phyloP scores from a whole-genome alignment of 139 green algal genomes.

The Chlorella sp. region DNA sequence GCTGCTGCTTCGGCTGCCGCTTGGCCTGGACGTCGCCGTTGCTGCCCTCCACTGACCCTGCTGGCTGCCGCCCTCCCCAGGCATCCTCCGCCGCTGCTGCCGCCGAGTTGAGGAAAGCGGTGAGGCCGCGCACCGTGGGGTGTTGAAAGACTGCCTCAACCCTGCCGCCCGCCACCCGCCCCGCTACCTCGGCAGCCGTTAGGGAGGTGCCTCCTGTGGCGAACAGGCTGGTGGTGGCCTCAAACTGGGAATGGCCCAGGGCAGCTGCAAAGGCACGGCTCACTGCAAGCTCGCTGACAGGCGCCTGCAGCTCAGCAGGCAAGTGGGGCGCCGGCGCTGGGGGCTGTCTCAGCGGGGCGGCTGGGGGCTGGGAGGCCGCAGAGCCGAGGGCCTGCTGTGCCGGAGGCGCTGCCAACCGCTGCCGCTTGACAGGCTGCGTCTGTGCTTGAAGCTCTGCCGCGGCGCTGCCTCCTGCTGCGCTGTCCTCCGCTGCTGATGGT shows the following conservation, averaged over 20 bases:
- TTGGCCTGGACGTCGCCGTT: too few species aligned
- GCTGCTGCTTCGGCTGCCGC: neutral
- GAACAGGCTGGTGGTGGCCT: slow-evolving; percentile 60
- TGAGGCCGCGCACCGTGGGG: slow-evolving; percentile 36
- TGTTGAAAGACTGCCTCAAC: slow-evolving; percentile 36
- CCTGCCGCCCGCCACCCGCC: slow-evolving; percentile 29
- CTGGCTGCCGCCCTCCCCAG: neutral
- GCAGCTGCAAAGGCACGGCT: slow-evolving; percentile 14
- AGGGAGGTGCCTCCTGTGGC: slow-evolving; percentile 53
- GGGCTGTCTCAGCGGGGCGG: neutral
- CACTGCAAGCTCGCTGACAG: slow-evolving; percentile 17
- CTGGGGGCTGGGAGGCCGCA: too few species aligned
- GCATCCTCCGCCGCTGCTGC: neutral
- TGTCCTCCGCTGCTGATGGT: neutral
- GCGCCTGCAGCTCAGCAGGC: neutral
- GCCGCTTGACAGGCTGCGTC: neutral
- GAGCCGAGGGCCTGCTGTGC: too few species aligned
- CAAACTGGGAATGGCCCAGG: slow-evolving; percentile 31
- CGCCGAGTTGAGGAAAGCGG: neutral
- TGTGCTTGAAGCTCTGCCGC: neutral
- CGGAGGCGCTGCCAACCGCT: neutral
- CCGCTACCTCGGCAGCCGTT: slow-evolving; percentile 39
- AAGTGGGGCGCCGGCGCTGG: neutral
- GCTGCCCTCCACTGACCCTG: slow-evolving; percentile 1
- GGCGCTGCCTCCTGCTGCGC: neutral